Conservation (phyloP, 176 grass and related monocot genomes). For the Oryza punctata region DNA sequence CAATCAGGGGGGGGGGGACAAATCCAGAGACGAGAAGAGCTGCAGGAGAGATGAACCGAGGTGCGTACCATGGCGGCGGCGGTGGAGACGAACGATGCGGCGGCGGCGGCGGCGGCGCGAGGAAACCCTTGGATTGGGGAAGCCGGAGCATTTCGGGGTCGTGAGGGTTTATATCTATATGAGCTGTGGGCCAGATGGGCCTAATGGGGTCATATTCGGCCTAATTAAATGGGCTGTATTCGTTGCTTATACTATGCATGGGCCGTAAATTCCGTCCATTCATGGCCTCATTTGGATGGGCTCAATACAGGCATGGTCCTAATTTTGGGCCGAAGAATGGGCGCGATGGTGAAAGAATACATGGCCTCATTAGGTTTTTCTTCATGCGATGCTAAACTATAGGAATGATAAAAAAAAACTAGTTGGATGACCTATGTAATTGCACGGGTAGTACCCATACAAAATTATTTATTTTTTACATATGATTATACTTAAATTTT, state of each 20-base stretch:
- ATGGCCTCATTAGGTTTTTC: too few relatives aligned
- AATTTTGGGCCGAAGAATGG: too few relatives aligned
- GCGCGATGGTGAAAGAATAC: too few relatives aligned
- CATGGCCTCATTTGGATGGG: too few relatives aligned
- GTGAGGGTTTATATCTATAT: conserved; percentile 32
- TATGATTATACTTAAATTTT: too few relatives aligned
- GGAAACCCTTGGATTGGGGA: conserved; percentile 57
- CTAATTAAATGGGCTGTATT: background rate
- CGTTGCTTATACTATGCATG: background rate
- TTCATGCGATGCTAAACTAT: too few relatives aligned
- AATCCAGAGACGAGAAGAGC: background rate
- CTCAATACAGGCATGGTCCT: too few relatives aligned
- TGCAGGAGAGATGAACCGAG: background rate
- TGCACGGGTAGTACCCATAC: too few relatives aligned
- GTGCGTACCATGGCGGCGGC: conserved; percentile 48
- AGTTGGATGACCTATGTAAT: too few relatives aligned
- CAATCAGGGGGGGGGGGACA: background rate
- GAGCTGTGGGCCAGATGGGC: too few relatives aligned
- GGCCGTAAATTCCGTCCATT: background rate
- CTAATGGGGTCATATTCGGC: background rate
- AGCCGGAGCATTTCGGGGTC: background rate
- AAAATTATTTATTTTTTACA: too few relatives aligned
- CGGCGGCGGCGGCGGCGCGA: conserved; percentile 28
- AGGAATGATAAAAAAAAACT: too few relatives aligned
- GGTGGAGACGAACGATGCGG: background rate